Evolutionary conservation across 805 yeast species (phyloP), one percentile per base, ranked within the genome.

Genomic region (Hanseniaspora pseudoguilliermondii): DNA sequence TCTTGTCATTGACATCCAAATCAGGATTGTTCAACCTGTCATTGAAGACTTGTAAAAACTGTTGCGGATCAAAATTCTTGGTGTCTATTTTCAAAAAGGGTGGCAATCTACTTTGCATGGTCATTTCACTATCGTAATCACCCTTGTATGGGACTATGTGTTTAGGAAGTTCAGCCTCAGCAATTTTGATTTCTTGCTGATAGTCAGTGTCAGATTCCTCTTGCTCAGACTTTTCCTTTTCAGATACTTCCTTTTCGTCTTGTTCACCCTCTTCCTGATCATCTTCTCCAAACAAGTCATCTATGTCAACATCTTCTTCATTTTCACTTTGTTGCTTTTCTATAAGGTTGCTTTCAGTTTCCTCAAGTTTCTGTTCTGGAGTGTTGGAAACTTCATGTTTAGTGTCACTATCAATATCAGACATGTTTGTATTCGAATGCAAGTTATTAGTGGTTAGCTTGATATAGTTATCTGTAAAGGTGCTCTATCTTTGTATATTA

Each of bases 71-170:
- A 68, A 91, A 93, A 40, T 96, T 95, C 59, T 80, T 79, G 2
- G 96, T 85, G 59, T 89, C 95, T 36, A 90, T 81, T 54, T 79
- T 81, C 57, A 93, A 70, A 63, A 86, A 91, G 21, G 87, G 82
- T 2, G 98, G 98, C 58, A 90, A 71, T 51, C 55, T 51, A 16
- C 59, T 85, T 83, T 51, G 85, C 78, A 59, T 71, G 69, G 66
- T 74, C 65, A 61, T 75, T 63, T 65, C 53, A 65, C 41, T 65
- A 1, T 72, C 65, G 1, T 71, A 66, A 57, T 75, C 78, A 8
- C 76, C 66, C 55, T 71, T 65, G 77, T 78, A 59, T 75, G 84
- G 64, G 70, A 69, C 66, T 60, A 73, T 64, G 64, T 69, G 66
- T 66, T 77, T 59, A 64, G 73, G 55, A 64, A 70, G 57, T 64